Evolutionary conservation across 495 filamentous ascomycete species (phyloP), one percentile per base, ranked within the genome.

Genomic region (Penicillium argentinense): DNA sequence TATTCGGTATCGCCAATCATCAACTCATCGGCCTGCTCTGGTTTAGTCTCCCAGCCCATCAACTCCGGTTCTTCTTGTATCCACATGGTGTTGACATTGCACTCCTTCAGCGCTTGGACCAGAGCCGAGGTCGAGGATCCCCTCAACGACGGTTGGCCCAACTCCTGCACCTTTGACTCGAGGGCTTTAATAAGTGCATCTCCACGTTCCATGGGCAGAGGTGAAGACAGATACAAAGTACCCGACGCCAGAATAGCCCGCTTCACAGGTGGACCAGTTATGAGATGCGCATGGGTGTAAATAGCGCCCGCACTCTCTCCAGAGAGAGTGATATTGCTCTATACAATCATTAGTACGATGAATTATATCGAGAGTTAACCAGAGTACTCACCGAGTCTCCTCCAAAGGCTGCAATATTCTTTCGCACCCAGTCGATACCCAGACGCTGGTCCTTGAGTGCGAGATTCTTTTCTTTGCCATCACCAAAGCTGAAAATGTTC

Each of bases 361-460:
- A 11, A 9, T 24, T 24, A 13, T 4, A 39, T 22, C 9, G 4
- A 17, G 16, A 17, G n/a, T 26, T 3, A 11, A 24, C 6, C 21
- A 8, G 13, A 6, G 27, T 12, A 56, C 66, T 37, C 22, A 72
- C 68, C 1, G 77, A 74, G 55, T 88, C 80, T 24, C 85, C 86
- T 36, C 85, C 86, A 44, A 89, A 89, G 1, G 68, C 54, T 3
- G 57, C 61, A 51, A 81, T 79, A 53, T 81, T 77, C 37, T 71
- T 71, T 29, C 75, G 67, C 33, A 83, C 76, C 76, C 81, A 86
- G 50, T 83, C 74, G 13, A 85, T 72, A 3, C 75, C 82, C 59
- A 85, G 72, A 17, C 82, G 75, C 60, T 88, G 82, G 64, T 89
- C 84, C 22, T 85, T 75, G 3, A 82, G 71, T 2, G 83, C 84